Evolutionary conservation across 2,329 filamentous ascomycete genomes (phyloP), one percentile per base, ranked within the genome.

Genomic region (Epichloe sp.): DNA sequence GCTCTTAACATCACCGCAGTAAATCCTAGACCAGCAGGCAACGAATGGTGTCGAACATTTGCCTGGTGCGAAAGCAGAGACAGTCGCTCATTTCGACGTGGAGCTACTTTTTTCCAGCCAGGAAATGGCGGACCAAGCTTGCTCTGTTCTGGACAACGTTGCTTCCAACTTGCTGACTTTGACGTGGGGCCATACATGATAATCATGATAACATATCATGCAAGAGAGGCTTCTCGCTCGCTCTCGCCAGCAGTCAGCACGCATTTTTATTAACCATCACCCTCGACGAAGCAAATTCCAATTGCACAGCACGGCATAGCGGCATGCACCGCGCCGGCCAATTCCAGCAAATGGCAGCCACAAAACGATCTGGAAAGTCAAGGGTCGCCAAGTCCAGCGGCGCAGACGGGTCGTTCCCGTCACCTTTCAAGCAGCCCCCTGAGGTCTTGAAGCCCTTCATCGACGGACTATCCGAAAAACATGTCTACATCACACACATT

Each of bases 401-500:
- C 35, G 54, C 58, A 40, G 58, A 60, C 54, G 62, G 64, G 53
- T 61, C 64, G 4, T 73, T 72, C 7, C 82, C 82, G 0, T 65
- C 74, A 34, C 87, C 87, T 7, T 95, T 93, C 74, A 77, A 77
- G 58, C 73, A 73, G 53, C 80, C 81, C 79, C 79, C 86, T 1
- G 65, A 77, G 47, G 72, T 75, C 35, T 77, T 95, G 50, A 60
- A 74, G 48, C 76, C 82, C 11, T 83, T 95, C 63, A 75, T 86
- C 61, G 70, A 77, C 37, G 76, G 73, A 43, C 81, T 95, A 53
- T 77, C 81, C 53, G 73, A 77, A 51, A 70, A 77, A 51, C 80
- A 87, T 65, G 77, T 95, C 63, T 95, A 96, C 75, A 78, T 96
- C 60, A 76, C 85, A 34, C 89, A 95, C 71, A 73, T 95, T 67